A percentile compares a stretch with the other conserved stretches of the same genome.
These are phyloP conservation scores for Crassisporium funariophilum DNA, from an alignment of 768 basidiomycete genomes.

Conservation along the genomic window DNA sequence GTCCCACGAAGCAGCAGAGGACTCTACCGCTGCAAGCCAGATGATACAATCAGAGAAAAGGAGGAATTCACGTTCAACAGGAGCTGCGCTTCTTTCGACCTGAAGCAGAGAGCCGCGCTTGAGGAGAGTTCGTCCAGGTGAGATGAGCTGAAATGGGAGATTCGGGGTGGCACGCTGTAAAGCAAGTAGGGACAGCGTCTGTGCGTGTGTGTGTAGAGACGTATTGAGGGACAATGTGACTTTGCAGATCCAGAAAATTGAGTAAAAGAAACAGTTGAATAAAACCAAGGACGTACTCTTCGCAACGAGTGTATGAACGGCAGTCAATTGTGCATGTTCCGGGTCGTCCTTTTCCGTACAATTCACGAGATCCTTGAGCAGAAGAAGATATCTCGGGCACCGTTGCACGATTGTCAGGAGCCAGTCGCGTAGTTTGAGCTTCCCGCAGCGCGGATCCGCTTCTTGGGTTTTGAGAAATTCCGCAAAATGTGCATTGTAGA, in stretches of 20 bases:
- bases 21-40: slow-evolving; percentile 66
- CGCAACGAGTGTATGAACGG: slow-evolving; percentile 66
- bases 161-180: slow-evolving; percentile 77
- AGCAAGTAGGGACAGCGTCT: slow-evolving; percentile 73
- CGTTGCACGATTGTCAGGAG: slow-evolving; percentile 85
- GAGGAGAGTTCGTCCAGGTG: slow-evolving; percentile 79
- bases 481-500: slow-evolving; percentile 58
- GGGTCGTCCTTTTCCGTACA: slow-evolving; percentile 64
- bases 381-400: slow-evolving; percentile 82
- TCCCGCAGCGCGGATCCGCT: slow-evolving; percentile 67
- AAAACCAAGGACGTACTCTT: slow-evolving; percentile 58
- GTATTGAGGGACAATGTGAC: slow-evolving; percentile 80
- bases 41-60: slow-evolving; percentile 83
- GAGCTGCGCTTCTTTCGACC: slow-evolving; percentile 50
- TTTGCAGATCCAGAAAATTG: slow-evolving; percentile 27
- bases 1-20: slow-evolving; percentile 23
- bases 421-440: slow-evolving; percentile 81
- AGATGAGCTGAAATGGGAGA: slow-evolving; percentile 76
- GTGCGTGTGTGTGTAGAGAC: slow-evolving; percentile 76
- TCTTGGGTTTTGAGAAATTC: slow-evolving; percentile 67
- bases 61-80: slow-evolving; percentile 69
- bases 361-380: slow-evolving; percentile 79
- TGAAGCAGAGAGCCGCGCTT: slow-evolving; percentile 67
- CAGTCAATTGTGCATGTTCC: slow-evolving; percentile 64
- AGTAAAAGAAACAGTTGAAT: slow-evolving; percentile 1